Base-by-base conservation (phyloP, 352 stramenopile genomes). In the Phytophthora vignae region DNA sequence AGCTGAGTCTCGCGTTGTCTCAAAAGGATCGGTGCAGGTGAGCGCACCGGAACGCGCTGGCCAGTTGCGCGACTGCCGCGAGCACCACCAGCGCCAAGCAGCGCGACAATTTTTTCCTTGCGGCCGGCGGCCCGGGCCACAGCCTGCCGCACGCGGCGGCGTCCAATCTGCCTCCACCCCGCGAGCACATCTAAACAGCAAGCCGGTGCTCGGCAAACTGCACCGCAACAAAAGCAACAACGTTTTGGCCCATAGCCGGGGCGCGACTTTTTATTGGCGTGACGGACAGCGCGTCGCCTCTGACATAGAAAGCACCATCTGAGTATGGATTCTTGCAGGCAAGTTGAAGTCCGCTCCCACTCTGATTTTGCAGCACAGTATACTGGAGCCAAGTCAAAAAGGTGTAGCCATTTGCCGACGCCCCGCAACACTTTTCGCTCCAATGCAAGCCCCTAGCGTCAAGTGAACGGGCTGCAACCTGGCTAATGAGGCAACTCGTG, bases 151-250 rank as follows among this genome's bases (percentile, higher is more conserved):
- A 15, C 46, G 11, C 56, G 42, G 15, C 56, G 59, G 59, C 59
- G 52, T 66, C 59, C 59, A 66, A 66, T 66, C 59, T 48, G n/a
- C 31, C 29, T 22, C 48, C 33, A 49, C 11, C 59, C 59, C 53
- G 33, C 29, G 27, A 11, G 48, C 59, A 46, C 58, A 58, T 66
- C 59, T 48, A 59, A 66, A 50, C 59, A 52, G 49, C 59, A 15
- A 44, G 33, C 59, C 31, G 36, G 33, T 33, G 36, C 10, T 12
- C 9, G 29, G 6, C 33, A 66, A 58, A 50, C 48, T 50, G 59
- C 59, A 66, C 59, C 59, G 57, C 59, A 49, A 52, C 44, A 49
- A 52, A 29, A 54, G 17, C 17, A 14, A 19, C 12, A 9, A 29
- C 48, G 11, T 25, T 25, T 25, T 25, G 22, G 22, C 22, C 22